Conservation (phyloP, 2,329 filamentous ascomycete genomes). For the Neopestalotiopsis clavispora region DNA sequence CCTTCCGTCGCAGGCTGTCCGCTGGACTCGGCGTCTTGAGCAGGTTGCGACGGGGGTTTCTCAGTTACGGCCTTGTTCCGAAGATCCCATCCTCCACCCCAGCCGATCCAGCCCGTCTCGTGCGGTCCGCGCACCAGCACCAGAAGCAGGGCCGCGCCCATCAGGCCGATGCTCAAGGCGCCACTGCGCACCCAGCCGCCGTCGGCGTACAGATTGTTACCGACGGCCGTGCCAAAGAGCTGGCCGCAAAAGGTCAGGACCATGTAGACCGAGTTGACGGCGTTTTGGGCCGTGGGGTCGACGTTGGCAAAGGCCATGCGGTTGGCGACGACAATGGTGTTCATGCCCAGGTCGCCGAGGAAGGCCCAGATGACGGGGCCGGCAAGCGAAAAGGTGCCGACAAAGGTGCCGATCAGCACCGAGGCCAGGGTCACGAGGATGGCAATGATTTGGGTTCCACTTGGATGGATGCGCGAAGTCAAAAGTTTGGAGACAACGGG, state of each 20-base stretch:
- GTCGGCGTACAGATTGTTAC: conserved; percentile 36
- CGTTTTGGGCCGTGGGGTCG: conserved; percentile 37
- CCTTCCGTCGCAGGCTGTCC: not conserved
- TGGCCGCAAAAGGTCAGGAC: conserved; percentile 38
- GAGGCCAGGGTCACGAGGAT: conserved; percentile 24
- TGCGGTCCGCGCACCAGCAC: conserved; percentile 32
- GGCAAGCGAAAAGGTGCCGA: conserved; percentile 37
- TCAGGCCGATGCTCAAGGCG: conserved; percentile 35
- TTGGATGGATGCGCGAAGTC: conserved; percentile 30
- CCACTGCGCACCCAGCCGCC: conserved; percentile 38
- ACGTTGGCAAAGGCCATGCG: conserved; percentile 37
- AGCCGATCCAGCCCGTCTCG: conserved; percentile 38
- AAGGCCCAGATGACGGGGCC: conserved; percentile 39
- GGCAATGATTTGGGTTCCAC: conserved; percentile 30
- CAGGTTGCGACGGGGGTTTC: conserved; percentile 6
- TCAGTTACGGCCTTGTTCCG: conserved; percentile 22
- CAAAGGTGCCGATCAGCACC: conserved; percentile 35
- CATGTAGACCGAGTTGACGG: conserved; percentile 43
- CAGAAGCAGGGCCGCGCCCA: conserved; percentile 30
- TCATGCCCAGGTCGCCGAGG: conserved; percentile 37
- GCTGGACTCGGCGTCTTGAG: conserved; percentile 2
- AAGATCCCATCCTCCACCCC: conserved; percentile 37
- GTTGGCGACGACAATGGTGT: conserved; percentile 36
- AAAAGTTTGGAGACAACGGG: conserved; percentile 31
- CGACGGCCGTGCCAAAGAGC: conserved; percentile 37